phyloP scores from a whole-genome alignment of 1,284 basidiomycete species.

The Puccinia hordei region DNA sequence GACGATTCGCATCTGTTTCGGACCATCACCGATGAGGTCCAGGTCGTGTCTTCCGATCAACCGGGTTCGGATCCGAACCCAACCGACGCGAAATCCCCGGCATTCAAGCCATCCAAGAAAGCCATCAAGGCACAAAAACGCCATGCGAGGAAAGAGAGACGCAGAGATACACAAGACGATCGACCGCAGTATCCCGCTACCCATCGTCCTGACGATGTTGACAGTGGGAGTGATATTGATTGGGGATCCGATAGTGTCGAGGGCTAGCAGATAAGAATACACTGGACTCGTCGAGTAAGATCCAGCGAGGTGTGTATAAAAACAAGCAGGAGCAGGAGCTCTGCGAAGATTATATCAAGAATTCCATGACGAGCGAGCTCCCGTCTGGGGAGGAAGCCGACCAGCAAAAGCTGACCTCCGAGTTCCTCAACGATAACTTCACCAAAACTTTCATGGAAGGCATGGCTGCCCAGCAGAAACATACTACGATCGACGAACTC shows the following conservation, averaged over 20 bases:
- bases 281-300: not conserved
- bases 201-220: not conserved
- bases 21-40: conserved; percentile 7
- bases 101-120: conserved; percentile 9
- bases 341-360: conserved; percentile 30
- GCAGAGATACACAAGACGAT: not conserved
- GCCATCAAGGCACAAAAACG: conserved; percentile 1
- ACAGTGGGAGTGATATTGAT: conserved; percentile 31
- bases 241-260: conserved; percentile 4
- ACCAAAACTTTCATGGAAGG: conserved; percentile 13
- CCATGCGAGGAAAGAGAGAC: conserved; percentile 11
- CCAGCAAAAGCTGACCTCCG: not conserved
- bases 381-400: conserved; percentile 26
- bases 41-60: not conserved
- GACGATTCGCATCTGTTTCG: conserved; percentile 24
- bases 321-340: conserved; percentile 26
- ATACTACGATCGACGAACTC: conserved; percentile 31
- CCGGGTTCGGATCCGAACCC: not conserved
- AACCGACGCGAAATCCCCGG: not conserved
- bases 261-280: not conserved
- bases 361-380: conserved; percentile 13
- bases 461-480: conserved; percentile 15
- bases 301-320: conserved; percentile 7
- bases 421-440: conserved; percentile 12
- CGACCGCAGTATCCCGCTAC: not conserved